Conservation (phyloP, 805 yeast genomes). For the Brettanomyces nanus region DNA sequence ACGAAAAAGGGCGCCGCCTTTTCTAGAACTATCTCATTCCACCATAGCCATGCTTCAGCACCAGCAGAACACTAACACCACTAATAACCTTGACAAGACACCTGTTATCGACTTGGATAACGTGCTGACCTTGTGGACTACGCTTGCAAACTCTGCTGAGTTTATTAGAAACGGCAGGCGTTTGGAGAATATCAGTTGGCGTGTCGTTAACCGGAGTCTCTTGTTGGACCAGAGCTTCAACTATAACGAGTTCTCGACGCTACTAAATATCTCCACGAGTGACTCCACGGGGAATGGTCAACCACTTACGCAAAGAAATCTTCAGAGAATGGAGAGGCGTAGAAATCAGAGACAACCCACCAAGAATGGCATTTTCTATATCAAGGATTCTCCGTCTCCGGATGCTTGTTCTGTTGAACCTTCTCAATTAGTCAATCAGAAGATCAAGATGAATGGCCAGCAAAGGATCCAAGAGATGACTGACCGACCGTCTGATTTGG, state of each 20-base stretch:
- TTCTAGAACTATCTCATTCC: constrained; percentile 23
- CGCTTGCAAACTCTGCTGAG: constrained; percentile 26
- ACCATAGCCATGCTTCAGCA: constrained; percentile 19
- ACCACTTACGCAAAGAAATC: constrained; percentile 3
- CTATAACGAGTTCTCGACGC: constrained; percentile 21
- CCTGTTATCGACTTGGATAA: constrained; percentile 28
- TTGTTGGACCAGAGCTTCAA: constrained; percentile 17
- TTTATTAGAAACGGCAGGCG: constrained; percentile 26
- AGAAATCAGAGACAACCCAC: no score
- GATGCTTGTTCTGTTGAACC: constrained; percentile 10
- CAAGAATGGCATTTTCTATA: constrained; percentile 22
- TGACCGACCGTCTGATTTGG: no score
- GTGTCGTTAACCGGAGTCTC: constrained; percentile 26
- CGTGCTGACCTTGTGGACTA: constrained; percentile 34
- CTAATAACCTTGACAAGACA: constrained; percentile 4
- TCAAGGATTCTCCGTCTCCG: constrained; percentile 26
- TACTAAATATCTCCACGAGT: constrained; percentile 20
- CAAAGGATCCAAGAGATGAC: no score
- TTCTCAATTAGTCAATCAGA: no score
- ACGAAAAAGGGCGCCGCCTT: constrained; percentile 19
- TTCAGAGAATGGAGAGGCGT: background rate
- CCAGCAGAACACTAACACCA: background rate
- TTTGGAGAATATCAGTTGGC: constrained; percentile 29
- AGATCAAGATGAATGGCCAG: no score
- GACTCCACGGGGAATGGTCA: background rate